Evolutionary conservation across 108 stramenopile species (phyloP), one percentile per base, ranked within the genome.

Genomic region (Cyclostephanos invisitatus): DNA sequence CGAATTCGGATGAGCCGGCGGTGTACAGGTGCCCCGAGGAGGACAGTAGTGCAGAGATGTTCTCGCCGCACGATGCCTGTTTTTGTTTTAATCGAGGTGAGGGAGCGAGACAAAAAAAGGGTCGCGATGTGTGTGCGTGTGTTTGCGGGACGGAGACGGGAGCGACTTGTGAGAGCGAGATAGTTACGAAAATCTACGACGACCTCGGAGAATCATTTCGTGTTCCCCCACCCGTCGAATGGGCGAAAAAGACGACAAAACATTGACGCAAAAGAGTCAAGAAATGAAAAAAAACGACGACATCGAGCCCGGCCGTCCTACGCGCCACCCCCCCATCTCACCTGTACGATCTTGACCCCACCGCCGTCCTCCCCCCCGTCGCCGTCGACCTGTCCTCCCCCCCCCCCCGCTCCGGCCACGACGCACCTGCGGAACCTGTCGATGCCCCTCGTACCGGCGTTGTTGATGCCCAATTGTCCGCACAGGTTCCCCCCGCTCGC

Each of bases 401-500:
- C 67, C 10, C 20, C 68, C 5, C 68, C 55, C n/a, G 15, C 73
- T 15, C 32, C 62, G 38, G 57, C 65, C 22, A 85, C 62, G 22
- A 70, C 67, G 67, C 80, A 83, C 62, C 78, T 84, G 11, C 80
- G 64, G 57, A 83, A 87, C 24, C 73, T 77, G 11, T 72, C 62
- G 42, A 83, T 55, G 36, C 62, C 75, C 38, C 73, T 80, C 28
- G 86, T 84, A 17, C 64, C 57, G 53, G 9, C 72, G 21, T 55
- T 71, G 63, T 86, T 83, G 65, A 91, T 75, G 29, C 91, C 91
- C 61, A 91, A 84, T 64, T 95, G 93, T 36, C 93, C 93, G 37
- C 68, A 74, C 47, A 87, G 85, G 73, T 92, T 95, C 56, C 76
- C 64, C 17, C 93, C 93, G 25, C 83, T 73, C 2, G 88, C 89